These are phyloP conservation scores for Sarocladium oryzae DNA, from an alignment of 2,329 filamentous ascomycete genomes.

Conservation along the genomic window DNA sequence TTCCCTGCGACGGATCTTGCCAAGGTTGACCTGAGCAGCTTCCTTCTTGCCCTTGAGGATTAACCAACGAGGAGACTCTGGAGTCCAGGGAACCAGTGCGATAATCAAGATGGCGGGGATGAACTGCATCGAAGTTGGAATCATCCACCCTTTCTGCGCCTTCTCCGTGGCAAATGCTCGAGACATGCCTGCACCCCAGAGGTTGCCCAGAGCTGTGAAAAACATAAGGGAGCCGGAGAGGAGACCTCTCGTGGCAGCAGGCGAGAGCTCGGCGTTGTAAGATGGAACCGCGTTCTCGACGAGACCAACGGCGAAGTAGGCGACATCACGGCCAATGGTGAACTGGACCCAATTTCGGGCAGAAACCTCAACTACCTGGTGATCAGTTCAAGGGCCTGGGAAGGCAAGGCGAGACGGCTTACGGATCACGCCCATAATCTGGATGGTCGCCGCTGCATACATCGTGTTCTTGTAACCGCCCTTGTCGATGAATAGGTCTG, in stretches of 20 bases:
- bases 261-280: conserved; percentile 11
- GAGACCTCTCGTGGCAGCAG: conserved; percentile 3
- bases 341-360: conserved; percentile 7
- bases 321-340: conserved; percentile 5
- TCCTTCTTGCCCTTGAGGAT: conserved; percentile 4
- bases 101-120: conserved; percentile 5
- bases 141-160: not conserved
- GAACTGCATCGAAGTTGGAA: conserved; percentile 4
- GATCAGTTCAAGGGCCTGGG: not conserved
- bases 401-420: too few species aligned
- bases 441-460: not conserved
- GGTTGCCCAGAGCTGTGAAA: conserved; percentile 6
- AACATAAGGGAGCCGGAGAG: conserved; percentile 8
- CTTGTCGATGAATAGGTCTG: conserved; percentile 6
- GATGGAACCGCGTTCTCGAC: conserved; percentile 10
- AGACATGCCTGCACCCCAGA: conserved; percentile 9
- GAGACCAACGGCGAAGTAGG: conserved; percentile 8
- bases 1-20: conserved; percentile 1
- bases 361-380: not conserved
- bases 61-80: conserved; percentile 8
- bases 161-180: not conserved
- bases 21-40: not conserved
- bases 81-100: not conserved
- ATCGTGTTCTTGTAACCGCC: conserved; percentile 10
- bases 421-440: conserved; percentile 7